Base-by-base conservation (phyloP, 1,284 basidiomycete genomes). In the Xerocomus minutiporus region DNA sequence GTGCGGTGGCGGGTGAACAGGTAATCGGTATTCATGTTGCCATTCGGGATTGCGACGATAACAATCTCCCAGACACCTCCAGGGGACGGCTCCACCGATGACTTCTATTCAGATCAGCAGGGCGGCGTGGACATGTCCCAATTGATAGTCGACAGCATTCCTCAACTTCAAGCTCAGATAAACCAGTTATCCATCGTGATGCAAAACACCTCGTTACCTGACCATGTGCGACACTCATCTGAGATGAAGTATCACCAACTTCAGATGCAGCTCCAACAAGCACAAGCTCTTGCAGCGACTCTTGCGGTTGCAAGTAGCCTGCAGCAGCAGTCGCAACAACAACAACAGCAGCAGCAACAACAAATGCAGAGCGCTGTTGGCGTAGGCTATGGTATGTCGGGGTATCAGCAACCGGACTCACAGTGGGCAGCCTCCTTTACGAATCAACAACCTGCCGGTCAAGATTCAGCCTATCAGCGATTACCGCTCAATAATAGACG, bases 401-500 rank as follows among this genome's bases (percentile, higher is more conserved):
- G 69, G 34, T 71, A 72, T 47, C 75, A 71, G 48, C 65, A 57
- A 46, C 25, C 60, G 25, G 68, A 66, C 3, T 15, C 54, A 5
- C 74, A 75, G 59, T 78, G 76, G 75, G 75, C 75, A 59, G 77
- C 78, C 58, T 74, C 78, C 45, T 86, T 80, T 66, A 61, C 76
- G 48, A 81, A 78, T 56, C 83, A 86, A 62, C 84, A 86, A 64
- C 78, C 78, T 39, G 73, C 77, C 44, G 77, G 77, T 6, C 81
- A 82, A 63, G 88, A 91, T 57, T 89, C 88, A 12, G 85, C 89
- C n/a, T 91, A 91, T 67, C 88, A 92, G 66, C 77, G 89, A 44
- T 65, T 90, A 48, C 88, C 89, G 29, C 69, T 91, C 52, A 91
- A 91, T 64, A 89, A 87, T 60, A 75, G 88, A 55, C 76, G 89